A percentile compares a stretch with the other conserved stretches of the same genome.
phyloP scores from a whole-genome alignment of 2,329 filamentous ascomycete genomes.

The Pleurostoma richardsiae region DNA sequence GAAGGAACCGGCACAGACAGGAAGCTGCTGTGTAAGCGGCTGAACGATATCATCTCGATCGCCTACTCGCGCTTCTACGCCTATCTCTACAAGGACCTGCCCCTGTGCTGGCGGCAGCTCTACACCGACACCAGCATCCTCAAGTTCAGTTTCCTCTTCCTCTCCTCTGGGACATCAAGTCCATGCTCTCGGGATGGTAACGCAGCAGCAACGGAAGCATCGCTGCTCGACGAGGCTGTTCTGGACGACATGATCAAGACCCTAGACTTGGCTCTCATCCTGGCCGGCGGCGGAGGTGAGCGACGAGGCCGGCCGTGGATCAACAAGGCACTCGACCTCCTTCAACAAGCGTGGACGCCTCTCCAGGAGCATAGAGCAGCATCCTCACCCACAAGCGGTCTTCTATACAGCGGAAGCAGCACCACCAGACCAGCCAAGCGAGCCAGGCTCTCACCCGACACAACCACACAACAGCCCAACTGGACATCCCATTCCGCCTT shows the following conservation, averaged over 20 bases:
- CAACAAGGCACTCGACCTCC: constrained; percentile 41
- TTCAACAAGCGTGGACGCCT: constrained; percentile 23
- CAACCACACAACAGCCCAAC: not conserved
- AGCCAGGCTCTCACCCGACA: not conserved
- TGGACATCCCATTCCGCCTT: constrained; percentile 18
- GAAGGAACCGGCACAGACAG: not conserved
- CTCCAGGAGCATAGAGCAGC: not conserved
- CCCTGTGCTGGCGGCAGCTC: constrained; percentile 62
- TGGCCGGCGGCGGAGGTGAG: constrained; percentile 58
- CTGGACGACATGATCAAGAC: constrained; percentile 56
- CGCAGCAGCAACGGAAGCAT: not conserved
- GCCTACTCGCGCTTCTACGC: constrained; percentile 65
- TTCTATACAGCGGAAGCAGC: no score
- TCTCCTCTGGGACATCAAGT: constrained; percentile 8
- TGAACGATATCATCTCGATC: constrained; percentile 53
- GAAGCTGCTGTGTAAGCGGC: constrained; percentile 26
- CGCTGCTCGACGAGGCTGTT: constrained; percentile 10
- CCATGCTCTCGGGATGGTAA: not conserved
- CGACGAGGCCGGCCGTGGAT: constrained; percentile 45
- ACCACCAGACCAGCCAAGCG: constrained; percentile 2
- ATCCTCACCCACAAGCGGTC: no score
- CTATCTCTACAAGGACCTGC: constrained; percentile 63
- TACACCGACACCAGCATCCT: constrained; percentile 68
- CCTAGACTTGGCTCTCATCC: constrained; percentile 73
- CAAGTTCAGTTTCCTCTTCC: constrained; percentile 40